A percentile compares a stretch with the other conserved stretches of the same genome.
These are phyloP conservation scores for Fusarium subtropicale DNA, from an alignment of 2,329 filamentous ascomycete species.

Conservation along the genomic window DNA sequence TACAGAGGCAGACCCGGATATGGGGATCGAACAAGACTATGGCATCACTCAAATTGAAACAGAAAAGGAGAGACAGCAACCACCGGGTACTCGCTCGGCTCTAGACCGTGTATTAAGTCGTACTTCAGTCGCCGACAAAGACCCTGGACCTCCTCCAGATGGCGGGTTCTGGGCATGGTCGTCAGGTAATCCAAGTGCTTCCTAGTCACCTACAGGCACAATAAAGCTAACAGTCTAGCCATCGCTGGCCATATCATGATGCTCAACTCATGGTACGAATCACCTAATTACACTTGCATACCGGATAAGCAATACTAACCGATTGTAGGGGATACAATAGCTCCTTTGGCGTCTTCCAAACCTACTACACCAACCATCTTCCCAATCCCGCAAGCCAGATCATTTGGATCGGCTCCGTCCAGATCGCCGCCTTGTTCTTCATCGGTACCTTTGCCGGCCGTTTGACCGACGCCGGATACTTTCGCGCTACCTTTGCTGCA, in stretches of 20 bases:
- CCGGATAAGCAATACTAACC: background rate
- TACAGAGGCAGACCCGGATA: background rate
- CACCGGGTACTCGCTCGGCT: background rate
- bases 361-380: conserved; percentile 56
- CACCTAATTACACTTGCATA: rapidly evolving
- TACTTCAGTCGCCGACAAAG: background rate
- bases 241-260: conserved; percentile 14
- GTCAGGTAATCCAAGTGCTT: background rate
- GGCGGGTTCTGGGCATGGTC: conserved; percentile 10
- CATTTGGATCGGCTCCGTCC: conserved; percentile 59
- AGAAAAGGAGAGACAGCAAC: background rate
- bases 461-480: conserved; percentile 58
- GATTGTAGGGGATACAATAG: conserved; percentile 10
- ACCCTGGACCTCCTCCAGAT: conserved; percentile 6
- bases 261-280: conserved; percentile 9
- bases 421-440: conserved; percentile 57
- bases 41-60: background rate
- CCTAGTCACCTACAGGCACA: background rate
- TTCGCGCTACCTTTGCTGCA: conserved; percentile 52
- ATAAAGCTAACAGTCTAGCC: background rate
- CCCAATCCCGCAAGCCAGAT: conserved; percentile 52
- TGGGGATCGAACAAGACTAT: background rate
- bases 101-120: conserved; percentile 5
- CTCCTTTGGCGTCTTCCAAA: conserved; percentile 52
- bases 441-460: conserved; percentile 57